Conservation (phyloP, 2,329 filamentous ascomycete genomes). For the Exophiala alcalophila region DNA sequence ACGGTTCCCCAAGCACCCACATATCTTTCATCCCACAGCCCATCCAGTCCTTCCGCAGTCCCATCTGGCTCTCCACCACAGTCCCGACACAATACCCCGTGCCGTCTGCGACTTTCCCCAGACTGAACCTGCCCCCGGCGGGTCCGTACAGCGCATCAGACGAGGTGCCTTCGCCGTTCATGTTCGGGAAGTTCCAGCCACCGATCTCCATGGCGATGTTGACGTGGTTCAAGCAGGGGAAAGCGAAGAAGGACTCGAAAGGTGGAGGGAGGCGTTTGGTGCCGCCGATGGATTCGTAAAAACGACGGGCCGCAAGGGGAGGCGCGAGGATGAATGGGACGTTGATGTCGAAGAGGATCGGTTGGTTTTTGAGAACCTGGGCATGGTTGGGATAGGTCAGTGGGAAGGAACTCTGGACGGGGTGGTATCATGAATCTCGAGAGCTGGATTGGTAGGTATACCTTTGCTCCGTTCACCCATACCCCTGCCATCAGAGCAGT, state of each 20-base stretch:
- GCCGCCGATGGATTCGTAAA: slow-evolving; percentile 28
- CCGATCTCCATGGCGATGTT: slow-evolving; percentile 26
- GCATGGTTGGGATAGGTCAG: background rate
- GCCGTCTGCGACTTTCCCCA: slow-evolving; percentile 23
- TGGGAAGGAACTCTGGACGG: background rate
- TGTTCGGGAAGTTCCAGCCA: slow-evolving; percentile 24
- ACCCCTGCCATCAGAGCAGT: slow-evolving; percentile 35
- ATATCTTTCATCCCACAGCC: slow-evolving; percentile 22
- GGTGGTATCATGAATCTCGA: background rate
- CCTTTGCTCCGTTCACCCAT: slow-evolving; percentile 34
- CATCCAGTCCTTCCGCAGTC: slow-evolving; percentile 11
- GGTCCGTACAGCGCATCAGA: slow-evolving; percentile 24
- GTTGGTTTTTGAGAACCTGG: slow-evolving; percentile 34
- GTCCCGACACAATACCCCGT: slow-evolving; percentile 19
- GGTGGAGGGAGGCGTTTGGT: slow-evolving; percentile 16
- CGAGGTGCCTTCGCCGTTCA: slow-evolving; percentile 11
- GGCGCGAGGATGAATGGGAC: slow-evolving; percentile 30
- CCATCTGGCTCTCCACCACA: slow-evolving; percentile 17
- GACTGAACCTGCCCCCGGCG: slow-evolving; percentile 24
- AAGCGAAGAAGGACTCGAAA: slow-evolving; percentile 23
- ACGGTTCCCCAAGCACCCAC: slow-evolving; percentile 30
- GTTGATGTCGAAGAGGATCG: slow-evolving; percentile 33
- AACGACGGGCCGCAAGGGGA: slow-evolving; percentile 9
- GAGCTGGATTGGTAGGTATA: background rate
- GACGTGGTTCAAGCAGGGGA: slow-evolving; percentile 27